Percentiles rank a stretch among this genome's conserved stretches.
Conservation (phyloP, 176 grass and related monocot genomes). For the Triticum urartu region DNA sequence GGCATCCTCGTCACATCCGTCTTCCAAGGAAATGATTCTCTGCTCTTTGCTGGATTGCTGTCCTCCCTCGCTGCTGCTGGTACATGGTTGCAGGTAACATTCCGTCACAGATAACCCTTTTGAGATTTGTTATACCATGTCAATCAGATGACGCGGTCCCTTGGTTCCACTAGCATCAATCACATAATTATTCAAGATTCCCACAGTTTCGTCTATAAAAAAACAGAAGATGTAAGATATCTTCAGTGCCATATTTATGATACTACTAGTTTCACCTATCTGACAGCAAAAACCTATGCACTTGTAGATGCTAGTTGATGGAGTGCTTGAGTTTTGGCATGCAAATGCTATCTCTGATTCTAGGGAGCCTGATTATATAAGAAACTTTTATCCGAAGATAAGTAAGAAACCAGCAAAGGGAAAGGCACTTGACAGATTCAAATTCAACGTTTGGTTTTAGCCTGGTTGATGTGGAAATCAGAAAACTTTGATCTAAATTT, state of each 20-base stretch:
- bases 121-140: background rate
- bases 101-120: constrained; percentile 10
- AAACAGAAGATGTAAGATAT: constrained; percentile 17
- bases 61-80: constrained; percentile 91
- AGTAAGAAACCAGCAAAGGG: background rate
- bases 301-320: constrained; percentile 13
- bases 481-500: background rate
- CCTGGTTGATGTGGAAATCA: background rate
- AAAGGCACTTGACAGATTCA: constrained; percentile 15
- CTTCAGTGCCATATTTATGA: constrained; percentile 3
- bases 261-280: background rate
- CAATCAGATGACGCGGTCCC: background rate
- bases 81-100: constrained; percentile 90
- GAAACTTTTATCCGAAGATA: constrained; percentile 9
- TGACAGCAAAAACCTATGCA: background rate
- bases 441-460: constrained; percentile 20
- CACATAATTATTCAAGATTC: background rate
- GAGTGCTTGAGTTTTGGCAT: background rate
- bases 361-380: background rate
- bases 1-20: constrained; percentile 83
- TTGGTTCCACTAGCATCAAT: constrained; percentile 8
- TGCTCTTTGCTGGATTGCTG: constrained; percentile 92
- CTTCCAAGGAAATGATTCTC: constrained; percentile 82
- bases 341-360: constrained; percentile 6
- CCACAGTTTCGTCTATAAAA: constrained; percentile 3